Evolutionary conservation across 2,329 filamentous ascomycete species (phyloP).

Genomic region (Rutstroemia sp.): DNA sequence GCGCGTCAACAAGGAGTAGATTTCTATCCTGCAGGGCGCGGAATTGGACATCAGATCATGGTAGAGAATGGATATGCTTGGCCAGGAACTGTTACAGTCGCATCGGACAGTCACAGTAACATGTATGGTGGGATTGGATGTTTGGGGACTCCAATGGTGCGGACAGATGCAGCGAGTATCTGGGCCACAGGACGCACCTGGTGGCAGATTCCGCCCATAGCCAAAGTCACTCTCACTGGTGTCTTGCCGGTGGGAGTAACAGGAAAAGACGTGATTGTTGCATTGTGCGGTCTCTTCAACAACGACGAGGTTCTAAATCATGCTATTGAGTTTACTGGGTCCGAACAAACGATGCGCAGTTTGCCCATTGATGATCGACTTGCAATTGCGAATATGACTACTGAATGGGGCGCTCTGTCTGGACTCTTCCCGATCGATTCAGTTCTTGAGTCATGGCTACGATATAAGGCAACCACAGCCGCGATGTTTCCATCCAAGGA

Average conservation of each 20-base stretch:
- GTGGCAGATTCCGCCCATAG: slow-evolving; percentile 84
- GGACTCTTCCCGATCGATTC: slow-evolving; percentile 76
- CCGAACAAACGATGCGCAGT: slow-evolving; percentile 66
- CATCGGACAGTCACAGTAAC: slow-evolving; percentile 70
- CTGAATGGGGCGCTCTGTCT: slow-evolving; percentile 68
- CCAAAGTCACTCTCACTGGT: slow-evolving; percentile 71
- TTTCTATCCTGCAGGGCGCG: slow-evolving; percentile 69
- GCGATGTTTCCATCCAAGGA: slow-evolving; percentile 48
- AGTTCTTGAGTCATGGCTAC: slow-evolving; percentile 64
- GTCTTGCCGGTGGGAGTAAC: slow-evolving; percentile 71
- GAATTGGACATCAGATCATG: slow-evolving; percentile 91
- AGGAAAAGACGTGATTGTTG: slow-evolving; percentile 91
- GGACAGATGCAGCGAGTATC: slow-evolving; percentile 80
- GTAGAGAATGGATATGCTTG: slow-evolving; percentile 78
- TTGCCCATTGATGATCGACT: slow-evolving; percentile 67
- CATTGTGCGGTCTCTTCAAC: slow-evolving; percentile 79
- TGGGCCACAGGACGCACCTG: slow-evolving; percentile 79
- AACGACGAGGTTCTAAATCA: slow-evolving; percentile 87
- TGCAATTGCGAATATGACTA: slow-evolving; percentile 74
- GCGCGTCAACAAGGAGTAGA: slow-evolving; percentile 68
- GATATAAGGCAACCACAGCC: slow-evolving; percentile 65
- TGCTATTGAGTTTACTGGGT: slow-evolving; percentile 78
- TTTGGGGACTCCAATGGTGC: slow-evolving; percentile 73
- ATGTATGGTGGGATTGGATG: slow-evolving; percentile 77
- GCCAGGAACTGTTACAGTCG: slow-evolving; percentile 79